These are phyloP conservation scores for Brachypodium distachyon DNA, from an alignment of 202 grass and related monocot genomes.

Conservation along the genomic window DNA sequence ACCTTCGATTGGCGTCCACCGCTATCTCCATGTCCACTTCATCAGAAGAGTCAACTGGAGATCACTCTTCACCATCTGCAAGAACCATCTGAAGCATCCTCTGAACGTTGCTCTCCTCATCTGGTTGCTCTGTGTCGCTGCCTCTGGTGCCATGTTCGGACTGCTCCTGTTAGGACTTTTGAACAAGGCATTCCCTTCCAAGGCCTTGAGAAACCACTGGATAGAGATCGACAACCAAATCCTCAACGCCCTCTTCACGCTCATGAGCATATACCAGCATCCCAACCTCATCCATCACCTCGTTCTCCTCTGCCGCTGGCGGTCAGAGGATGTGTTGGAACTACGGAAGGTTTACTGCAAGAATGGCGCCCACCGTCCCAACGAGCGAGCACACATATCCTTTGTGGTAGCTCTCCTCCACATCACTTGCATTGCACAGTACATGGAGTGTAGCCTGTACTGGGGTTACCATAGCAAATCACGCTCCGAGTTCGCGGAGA, in stretches of 20 bases:
- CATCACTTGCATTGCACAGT: constrained; percentile 51
- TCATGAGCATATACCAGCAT: constrained; percentile 72
- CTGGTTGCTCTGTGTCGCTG: constrained; percentile 50
- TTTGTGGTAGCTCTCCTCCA: constrained; percentile 53
- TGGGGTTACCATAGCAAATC: constrained; percentile 28
- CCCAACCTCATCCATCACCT: constrained; percentile 49
- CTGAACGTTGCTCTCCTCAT: constrained; percentile 57
- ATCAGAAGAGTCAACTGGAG: constrained; percentile 42
- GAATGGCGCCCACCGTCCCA: constrained; percentile 23
- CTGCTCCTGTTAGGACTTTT: constrained; percentile 49
- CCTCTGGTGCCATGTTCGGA: constrained; percentile 38
- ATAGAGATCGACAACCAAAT: constrained; percentile 75
- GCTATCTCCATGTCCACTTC: constrained; percentile 31
- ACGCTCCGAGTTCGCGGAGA: constrained; percentile 46
- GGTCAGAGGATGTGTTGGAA: constrained; percentile 14
- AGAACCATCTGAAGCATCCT: constrained; percentile 51
- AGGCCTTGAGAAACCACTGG: constrained; percentile 37
- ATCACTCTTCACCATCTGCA: constrained; percentile 40
- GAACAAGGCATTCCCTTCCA: constrained; percentile 52
- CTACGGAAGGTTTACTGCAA: constrained; percentile 65
- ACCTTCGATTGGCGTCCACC: background rate
- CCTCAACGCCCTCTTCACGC: constrained; percentile 65
- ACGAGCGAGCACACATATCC: constrained; percentile 40
- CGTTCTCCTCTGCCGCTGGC: constrained; percentile 46
- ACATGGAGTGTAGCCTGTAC: constrained; percentile 38